phyloP scores from a whole-genome alignment of 768 basidiomycete genomes.

The Mycena haematopus region DNA sequence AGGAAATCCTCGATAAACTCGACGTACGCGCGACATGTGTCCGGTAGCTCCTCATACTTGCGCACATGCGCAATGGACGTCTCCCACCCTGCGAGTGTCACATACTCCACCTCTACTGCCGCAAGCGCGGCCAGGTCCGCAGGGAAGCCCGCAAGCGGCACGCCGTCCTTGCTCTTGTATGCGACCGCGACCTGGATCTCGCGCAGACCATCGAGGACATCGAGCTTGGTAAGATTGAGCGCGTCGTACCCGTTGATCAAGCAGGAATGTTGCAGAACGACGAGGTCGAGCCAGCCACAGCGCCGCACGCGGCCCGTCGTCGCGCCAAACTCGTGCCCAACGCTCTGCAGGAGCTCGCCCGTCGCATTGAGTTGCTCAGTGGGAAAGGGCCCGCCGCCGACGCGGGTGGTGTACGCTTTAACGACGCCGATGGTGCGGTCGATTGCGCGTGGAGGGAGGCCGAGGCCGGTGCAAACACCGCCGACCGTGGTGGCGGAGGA shows the following conservation, averaged over 20 bases:
- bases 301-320: slow-evolving; percentile 93
- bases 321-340: slow-evolving; percentile 89
- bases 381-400: slow-evolving; percentile 98
- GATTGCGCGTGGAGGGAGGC: slow-evolving; percentile 89
- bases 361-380: slow-evolving; percentile 91
- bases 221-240: slow-evolving; percentile 96
- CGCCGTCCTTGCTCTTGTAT: slow-evolving; percentile 74
- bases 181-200: slow-evolving; percentile 90
- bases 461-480: slow-evolving; percentile 97
- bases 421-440: slow-evolving; percentile 91
- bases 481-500: slow-evolving; percentile 93
- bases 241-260: slow-evolving; percentile 95
- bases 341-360: slow-evolving; percentile 91
- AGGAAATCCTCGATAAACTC: slow-evolving; percentile 83
- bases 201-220: slow-evolving; percentile 82
- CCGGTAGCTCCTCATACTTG: slow-evolving; percentile 78
- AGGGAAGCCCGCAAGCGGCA: slow-evolving; percentile 85
- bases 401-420: slow-evolving; percentile 98
- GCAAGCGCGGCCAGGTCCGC: slow-evolving; percentile 87
- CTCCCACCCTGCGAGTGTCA: slow-evolving; percentile 92
- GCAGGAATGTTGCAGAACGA: slow-evolving; percentile 91
- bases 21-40: slow-evolving; percentile 85
- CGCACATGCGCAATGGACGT: slow-evolving; percentile 68
- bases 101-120: slow-evolving; percentile 84
- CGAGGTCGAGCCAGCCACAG: slow-evolving; percentile 97